A percentile compares a stretch with the other conserved stretches of the same genome.
Conservation (phyloP, 1,139 yeast species). For the Hyphopichia pseudoburtonii region DNA sequence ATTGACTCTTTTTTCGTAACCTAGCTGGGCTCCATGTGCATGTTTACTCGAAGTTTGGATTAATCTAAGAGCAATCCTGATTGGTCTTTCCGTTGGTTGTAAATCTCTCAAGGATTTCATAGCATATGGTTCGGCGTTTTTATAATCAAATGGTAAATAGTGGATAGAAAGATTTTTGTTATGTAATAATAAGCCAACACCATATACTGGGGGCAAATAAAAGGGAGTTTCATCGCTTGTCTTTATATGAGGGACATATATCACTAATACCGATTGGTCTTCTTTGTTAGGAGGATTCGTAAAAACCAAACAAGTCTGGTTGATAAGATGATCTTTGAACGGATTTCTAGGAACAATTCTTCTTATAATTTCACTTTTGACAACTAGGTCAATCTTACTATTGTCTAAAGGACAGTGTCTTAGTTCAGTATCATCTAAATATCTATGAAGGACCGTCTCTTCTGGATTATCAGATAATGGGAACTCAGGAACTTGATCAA, state of each 20-base stretch:
- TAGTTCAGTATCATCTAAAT: conserved; percentile 58
- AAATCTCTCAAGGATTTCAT: conserved; percentile 28
- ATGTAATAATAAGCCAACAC: conserved; percentile 71
- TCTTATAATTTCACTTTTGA: conserved; percentile 61
- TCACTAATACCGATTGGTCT: conserved; percentile 52
- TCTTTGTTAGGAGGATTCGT: conserved; percentile 15
- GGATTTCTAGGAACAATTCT: conserved; percentile 90
- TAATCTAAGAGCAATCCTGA: conserved; percentile 79
- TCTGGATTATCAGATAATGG: conserved; percentile 25
- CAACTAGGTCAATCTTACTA: conserved; percentile 27
- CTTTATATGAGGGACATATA: conserved; percentile 74
- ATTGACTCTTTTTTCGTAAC: conserved; percentile 83
- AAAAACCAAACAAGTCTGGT: conserved; percentile 74
- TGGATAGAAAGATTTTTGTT: conserved; percentile 67
- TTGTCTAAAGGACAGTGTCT: conserved; percentile 43
- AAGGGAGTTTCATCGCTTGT: conserved; percentile 71
- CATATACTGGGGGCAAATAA: conserved; percentile 80
- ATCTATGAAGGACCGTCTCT: conserved; percentile 40
- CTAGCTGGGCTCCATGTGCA: conserved; percentile 76
- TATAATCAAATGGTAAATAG: conserved; percentile 61
- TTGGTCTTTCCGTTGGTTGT: conserved; percentile 56
- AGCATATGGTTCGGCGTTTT: conserved; percentile 13
- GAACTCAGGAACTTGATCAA: conserved; percentile 33
- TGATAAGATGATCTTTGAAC: conserved; percentile 74
- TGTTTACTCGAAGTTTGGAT: conserved; percentile 81